Evolutionary conservation across 2,329 filamentous ascomycete genomes (phyloP), one percentile per base, ranked within the genome.

Genomic region (Penicillium aurantiogriseum): DNA sequence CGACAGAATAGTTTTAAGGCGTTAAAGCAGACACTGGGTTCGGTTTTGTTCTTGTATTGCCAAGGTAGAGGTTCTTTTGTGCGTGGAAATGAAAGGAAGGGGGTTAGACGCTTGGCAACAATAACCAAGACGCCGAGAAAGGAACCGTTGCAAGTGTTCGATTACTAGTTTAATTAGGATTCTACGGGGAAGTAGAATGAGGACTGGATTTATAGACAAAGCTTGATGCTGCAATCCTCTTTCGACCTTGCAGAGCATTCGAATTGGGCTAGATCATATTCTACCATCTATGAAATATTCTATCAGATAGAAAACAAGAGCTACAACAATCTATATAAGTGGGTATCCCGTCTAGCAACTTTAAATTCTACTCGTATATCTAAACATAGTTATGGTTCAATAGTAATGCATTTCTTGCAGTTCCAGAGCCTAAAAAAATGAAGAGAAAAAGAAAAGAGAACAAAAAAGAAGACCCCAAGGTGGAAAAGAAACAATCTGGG

Each of bases 401-500:
- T 39, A 42, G 31, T 31, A 33, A 21, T 52, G 50, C 21, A 54
- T 47, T 50, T 38, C 36, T 51, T 51, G 46, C 25, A 44, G 39
- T 51, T 44, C 50, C 39, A 27, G 21, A 46, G 27, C 49, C 21
- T 36, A 45, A 46, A 35, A 52, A 52, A 35, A 29, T 4, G 11
- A 13, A 25, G 21, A n/a, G 44, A 40, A 54, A 15, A 29, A 27
- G 23, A 25, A 23, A 25, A 42, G 19, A 58, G 57, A 63, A 67
- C 50, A 42, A 58, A 52, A 56, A 23, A 50, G 23, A 39, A 46
- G 25, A 39, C 29, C 52, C 54, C 33, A 23, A 27, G 49, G 49
- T 53, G 19, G 33, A 56, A 54, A 57, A 54, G 31, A 59, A 52
- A 47, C 54, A 56, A 56, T 56, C 35, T 56, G 54, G 49, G 51